These are phyloP conservation scores for Aspergillus transmontanensis DNA, from an alignment of 2,329 filamentous ascomycete genomes.

Conservation along the genomic window DNA sequence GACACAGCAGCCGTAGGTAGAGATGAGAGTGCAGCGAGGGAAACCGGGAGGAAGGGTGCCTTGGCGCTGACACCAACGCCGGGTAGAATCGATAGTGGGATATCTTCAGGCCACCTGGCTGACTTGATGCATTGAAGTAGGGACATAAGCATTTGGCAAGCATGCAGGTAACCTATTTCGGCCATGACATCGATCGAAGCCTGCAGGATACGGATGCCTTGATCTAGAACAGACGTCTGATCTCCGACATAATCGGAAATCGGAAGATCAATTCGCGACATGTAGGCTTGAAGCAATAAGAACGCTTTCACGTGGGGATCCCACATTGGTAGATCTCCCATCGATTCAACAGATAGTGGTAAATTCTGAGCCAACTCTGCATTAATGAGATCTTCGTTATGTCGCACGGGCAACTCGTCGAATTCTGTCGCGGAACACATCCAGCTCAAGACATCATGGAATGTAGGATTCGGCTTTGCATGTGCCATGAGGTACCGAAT, in stretches of 20 bases:
- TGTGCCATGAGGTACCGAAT: slow-evolving; percentile 80
- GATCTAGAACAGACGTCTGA: slow-evolving; percentile 83
- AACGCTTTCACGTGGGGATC: slow-evolving; percentile 98
- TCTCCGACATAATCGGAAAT: slow-evolving; percentile 98
- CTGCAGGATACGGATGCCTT: slow-evolving; percentile 95
- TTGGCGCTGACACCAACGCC: slow-evolving; percentile 54
- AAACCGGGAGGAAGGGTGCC: slow-evolving; percentile 29
- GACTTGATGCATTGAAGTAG: slow-evolving; percentile 91
- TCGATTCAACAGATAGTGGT: slow-evolving; percentile 64
- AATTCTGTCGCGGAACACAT: slow-evolving; percentile 94
- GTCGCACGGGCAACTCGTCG: slow-evolving; percentile 93
- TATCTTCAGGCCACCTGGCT: slow-evolving; percentile 85
- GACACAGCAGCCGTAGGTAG: slow-evolving; percentile 29
- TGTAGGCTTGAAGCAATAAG: slow-evolving; percentile 89
- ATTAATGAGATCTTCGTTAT: slow-evolving; percentile 98
- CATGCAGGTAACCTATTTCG: slow-evolving; percentile 80
- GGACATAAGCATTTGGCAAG: slow-evolving; percentile 77
- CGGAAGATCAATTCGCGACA: slow-evolving; percentile 87
- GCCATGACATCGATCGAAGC: slow-evolving; percentile 91
- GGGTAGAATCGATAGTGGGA: slow-evolving; percentile 77
- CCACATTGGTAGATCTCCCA: slow-evolving; percentile 83
- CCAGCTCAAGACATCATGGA: slow-evolving; percentile 84
- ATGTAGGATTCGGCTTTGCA: slow-evolving; percentile 73
- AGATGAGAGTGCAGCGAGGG: slow-evolving; percentile 35
- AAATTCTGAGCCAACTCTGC: slow-evolving; percentile 82